Evolutionary conservation across 371 early-diverging fungal genomes (phyloP).

Genomic region (Thermomucor indicae-seudaticae): DNA sequence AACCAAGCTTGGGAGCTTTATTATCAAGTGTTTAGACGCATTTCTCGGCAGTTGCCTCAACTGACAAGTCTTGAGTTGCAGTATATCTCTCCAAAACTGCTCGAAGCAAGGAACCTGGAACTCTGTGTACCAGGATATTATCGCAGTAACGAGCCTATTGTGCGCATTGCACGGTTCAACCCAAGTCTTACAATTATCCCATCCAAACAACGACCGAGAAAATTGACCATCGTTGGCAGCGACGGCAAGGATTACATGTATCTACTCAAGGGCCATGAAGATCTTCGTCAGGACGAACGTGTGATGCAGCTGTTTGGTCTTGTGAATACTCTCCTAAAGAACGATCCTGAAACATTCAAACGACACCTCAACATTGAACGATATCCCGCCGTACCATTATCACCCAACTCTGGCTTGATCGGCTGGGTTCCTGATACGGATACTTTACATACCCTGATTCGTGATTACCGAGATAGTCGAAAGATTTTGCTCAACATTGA

Average conservation of each 20-base stretch:
- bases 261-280: conserved; percentile 96
- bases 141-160: conserved; percentile 80
- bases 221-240: conserved; percentile 80
- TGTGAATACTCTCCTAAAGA: conserved; percentile 86
- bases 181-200: conserved; percentile 83
- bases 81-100: conserved; percentile 87
- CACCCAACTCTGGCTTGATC: conserved; percentile 94
- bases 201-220: conserved; percentile 93
- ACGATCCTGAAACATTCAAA: conserved; percentile 91
- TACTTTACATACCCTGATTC: conserved; percentile 89
- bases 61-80: conserved; percentile 84
- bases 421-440: conserved; percentile 97
- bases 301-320: conserved; percentile 99
- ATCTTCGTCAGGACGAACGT: conserved; percentile 97
- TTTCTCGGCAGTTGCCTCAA: conserved; percentile 80
- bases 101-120: conserved; percentile 82
- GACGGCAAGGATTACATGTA: conserved; percentile 92
- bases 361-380: conserved; percentile 90
- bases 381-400: conserved; percentile 94
- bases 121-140: conserved; percentile 94
- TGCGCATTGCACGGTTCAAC: conserved; percentile 84
- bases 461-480: conserved; percentile 85
- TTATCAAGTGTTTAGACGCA: conserved; percentile 83
- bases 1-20: conserved; percentile 98
- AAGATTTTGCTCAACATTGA: conserved; percentile 91